phyloP scores from a whole-genome alignment of 148 eudicot species.

The Pouteria glomerata region DNA sequence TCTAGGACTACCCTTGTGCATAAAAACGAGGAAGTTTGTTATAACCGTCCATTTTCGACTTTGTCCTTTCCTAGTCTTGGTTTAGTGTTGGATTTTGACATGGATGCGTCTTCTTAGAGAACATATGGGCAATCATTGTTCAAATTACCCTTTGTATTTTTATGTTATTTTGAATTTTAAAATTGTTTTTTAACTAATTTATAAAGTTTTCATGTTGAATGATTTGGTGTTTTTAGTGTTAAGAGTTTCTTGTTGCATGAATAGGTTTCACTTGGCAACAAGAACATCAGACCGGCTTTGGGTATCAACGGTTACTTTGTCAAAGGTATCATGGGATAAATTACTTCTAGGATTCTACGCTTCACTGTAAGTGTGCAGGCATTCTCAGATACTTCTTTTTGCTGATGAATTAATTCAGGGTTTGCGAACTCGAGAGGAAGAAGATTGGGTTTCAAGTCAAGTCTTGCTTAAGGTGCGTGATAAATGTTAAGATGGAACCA shows the following conservation, averaged over 20 bases:
- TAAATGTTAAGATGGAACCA: constrained; percentile 1
- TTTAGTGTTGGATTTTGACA: neutral
- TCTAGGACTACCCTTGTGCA: neutral
- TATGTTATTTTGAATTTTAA: neutral
- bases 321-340: constrained; percentile 48
- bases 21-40: neutral
- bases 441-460: constrained; percentile 83
- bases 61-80: neutral
- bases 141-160: neutral
- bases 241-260: constrained; percentile 16
- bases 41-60: neutral
- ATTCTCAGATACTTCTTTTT: neutral
- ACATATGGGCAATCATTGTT: neutral
- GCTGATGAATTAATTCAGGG: constrained; percentile 46
- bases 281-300: constrained; percentile 71
- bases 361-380: neutral
- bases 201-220: neutral
- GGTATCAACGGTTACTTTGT: constrained; percentile 67
- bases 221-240: neutral
- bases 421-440: constrained; percentile 82
- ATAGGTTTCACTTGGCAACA: constrained; percentile 84
- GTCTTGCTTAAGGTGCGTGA: constrained; percentile 63
- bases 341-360: neutral
- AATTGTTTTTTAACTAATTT: neutral
- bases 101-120: neutral